These are phyloP conservation scores for Aspergillus sp. DNA, from an alignment of 2,329 filamentous ascomycete genomes.

Conservation along the genomic window DNA sequence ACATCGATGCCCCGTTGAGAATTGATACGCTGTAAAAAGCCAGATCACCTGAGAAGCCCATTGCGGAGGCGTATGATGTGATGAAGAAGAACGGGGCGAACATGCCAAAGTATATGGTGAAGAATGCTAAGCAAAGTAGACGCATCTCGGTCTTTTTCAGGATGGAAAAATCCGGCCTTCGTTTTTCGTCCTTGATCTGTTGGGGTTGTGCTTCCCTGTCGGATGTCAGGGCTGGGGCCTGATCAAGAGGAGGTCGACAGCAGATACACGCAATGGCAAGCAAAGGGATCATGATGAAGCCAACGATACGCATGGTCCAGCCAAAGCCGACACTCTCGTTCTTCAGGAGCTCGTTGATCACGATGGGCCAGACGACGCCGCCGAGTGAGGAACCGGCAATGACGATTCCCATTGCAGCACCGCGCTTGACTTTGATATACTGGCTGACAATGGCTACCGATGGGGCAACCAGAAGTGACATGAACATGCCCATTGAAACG, in stretches of 20 bases:
- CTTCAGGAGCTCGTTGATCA: conserved; percentile 30
- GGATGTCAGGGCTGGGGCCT: not conserved
- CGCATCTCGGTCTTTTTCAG: conserved; percentile 26
- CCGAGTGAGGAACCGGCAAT: conserved; percentile 36
- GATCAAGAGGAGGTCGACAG: conserved; percentile 9
- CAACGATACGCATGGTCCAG: conserved; percentile 42
- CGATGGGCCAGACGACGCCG: conserved; percentile 38
- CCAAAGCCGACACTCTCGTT: conserved; percentile 27
- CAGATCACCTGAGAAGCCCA: conserved; percentile 29
- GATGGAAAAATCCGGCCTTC: conserved; percentile 18
- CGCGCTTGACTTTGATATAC: conserved; percentile 30
- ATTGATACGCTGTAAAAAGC: conserved; percentile 42
- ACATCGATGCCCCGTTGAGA: conserved; percentile 39
- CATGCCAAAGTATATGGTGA: conserved; percentile 40
- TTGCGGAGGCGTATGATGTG: conserved; percentile 28
- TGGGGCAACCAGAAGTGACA: conserved; percentile 32
- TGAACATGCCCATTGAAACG: conserved; percentile 31
- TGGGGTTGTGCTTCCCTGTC: not conserved
- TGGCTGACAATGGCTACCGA: conserved; percentile 31
- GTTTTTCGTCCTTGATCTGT: not conserved
- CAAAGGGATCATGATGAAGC: conserved; percentile 43
- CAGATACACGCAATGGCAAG: conserved; percentile 30
- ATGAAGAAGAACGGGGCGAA: conserved; percentile 43
- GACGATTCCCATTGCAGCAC: conserved; percentile 32
- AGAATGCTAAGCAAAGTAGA: conserved; percentile 33